Evolutionary conservation across 2,329 filamentous ascomycete genomes (phyloP).

Genomic region (Hysterium pulicare): DNA sequence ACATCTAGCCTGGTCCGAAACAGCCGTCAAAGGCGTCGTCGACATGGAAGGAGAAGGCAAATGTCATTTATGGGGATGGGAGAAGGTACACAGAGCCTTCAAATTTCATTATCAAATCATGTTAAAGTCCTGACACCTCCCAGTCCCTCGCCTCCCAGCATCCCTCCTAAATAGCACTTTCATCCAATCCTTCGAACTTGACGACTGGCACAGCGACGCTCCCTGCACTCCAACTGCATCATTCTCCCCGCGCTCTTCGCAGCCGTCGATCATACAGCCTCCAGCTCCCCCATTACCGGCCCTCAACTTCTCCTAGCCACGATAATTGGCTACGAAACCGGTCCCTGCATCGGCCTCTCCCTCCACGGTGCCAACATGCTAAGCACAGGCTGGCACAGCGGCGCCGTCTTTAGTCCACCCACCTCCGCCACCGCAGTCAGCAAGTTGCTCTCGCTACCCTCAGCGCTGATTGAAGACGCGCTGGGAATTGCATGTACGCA

Average conservation of each 20-base stretch:
- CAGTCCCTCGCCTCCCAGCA: constrained; percentile 40
- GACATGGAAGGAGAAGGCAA: constrained; percentile 51
- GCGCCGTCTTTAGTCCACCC: constrained; percentile 39
- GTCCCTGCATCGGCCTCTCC: constrained; percentile 37
- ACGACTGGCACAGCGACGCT: constrained; percentile 43
- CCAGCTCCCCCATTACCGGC: constrained; percentile 12
- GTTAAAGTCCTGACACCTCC: neutral
- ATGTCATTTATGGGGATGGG: constrained; percentile 3
- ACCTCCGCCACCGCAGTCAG: constrained; percentile 29
- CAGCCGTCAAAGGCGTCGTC: constrained; percentile 35
- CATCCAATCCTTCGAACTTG: constrained; percentile 45
- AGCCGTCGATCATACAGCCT: constrained; percentile 16
- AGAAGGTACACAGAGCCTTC: constrained; percentile 1
- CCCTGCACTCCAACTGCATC: constrained; percentile 41
- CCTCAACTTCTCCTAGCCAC: constrained; percentile 33
- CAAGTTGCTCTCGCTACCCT: constrained; percentile 31
- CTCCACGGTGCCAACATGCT: constrained; percentile 41
- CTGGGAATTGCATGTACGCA: constrained; percentile 43
- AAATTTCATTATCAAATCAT: too few species aligned
- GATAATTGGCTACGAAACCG: constrained; percentile 41
- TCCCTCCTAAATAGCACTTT: constrained; percentile 43
- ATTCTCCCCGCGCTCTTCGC: constrained; percentile 42
- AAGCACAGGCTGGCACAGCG: constrained; percentile 41
- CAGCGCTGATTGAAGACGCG: constrained; percentile 31
- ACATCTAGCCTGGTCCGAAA: constrained; percentile 41